phyloP scores from a whole-genome alignment of 495 filamentous ascomycete species.

The Penicillium tannophilum region DNA sequence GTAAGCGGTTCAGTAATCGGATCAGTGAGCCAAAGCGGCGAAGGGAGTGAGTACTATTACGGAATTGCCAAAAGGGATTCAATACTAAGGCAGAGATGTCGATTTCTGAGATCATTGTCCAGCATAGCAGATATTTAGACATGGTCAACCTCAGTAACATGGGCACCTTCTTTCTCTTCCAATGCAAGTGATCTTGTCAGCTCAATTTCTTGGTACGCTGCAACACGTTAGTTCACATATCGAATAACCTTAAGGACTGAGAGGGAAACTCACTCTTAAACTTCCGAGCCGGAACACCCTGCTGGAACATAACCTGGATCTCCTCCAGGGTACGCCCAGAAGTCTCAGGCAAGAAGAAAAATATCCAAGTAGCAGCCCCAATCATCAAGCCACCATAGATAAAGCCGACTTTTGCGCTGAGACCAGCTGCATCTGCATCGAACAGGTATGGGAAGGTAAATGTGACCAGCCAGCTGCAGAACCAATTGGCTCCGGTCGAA shows the following conservation, averaged over 20 bases:
- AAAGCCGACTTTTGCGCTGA: not conserved
- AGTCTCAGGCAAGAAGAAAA: slow-evolving; percentile 5
- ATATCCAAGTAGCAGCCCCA: not conserved
- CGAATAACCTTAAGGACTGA: too few relatives aligned
- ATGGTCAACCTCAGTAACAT: not conserved
- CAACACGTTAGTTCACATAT: not conserved
- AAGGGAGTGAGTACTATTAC: too few relatives aligned
- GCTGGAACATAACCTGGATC: slow-evolving; percentile 2
- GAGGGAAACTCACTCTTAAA: not conserved
- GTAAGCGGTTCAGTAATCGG: too few relatives aligned
- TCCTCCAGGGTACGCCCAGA: slow-evolving; percentile 1
- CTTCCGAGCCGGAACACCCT: not conserved
- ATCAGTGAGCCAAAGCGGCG: too few relatives aligned
- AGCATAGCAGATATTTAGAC: not conserved
- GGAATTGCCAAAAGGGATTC: too few relatives aligned
- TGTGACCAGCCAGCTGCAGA: slow-evolving; percentile 5
- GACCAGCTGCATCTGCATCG: not conserved
- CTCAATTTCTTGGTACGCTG: not conserved
- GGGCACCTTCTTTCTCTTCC: not conserved
- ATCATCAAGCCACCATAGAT: slow-evolving; percentile 4
- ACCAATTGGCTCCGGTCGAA: not conserved
- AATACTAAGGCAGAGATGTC: not conserved
- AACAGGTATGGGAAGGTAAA: slow-evolving; percentile 6
- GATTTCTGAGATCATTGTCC: not conserved
- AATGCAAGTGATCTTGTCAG: not conserved